Evolutionary conservation across 768 basidiomycete species (phyloP).

Genomic region (Daedaleopsis nitida): DNA sequence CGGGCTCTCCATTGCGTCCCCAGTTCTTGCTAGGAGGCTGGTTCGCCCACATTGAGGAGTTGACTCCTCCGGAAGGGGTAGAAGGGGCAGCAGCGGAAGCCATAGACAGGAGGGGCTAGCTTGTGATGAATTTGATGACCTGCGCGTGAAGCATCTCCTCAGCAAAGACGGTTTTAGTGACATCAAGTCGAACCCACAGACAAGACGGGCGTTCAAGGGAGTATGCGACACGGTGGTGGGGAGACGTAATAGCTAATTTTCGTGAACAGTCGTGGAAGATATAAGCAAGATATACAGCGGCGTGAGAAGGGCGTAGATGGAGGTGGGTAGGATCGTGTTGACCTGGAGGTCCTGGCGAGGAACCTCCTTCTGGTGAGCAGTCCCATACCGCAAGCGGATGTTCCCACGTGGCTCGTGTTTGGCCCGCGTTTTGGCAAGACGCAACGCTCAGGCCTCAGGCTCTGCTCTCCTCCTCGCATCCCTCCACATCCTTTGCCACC

Average conservation of each 20-base stretch:
- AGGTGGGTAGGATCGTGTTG: slow-evolving; percentile 6
- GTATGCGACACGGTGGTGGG: neutral
- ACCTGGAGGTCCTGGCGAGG: slow-evolving; percentile 10
- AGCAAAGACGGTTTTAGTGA: slow-evolving; percentile 1
- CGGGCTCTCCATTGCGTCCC: slow-evolving; percentile 27
- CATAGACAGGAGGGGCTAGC: slow-evolving; percentile 14
- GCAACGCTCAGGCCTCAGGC: neutral
- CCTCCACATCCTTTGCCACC: slow-evolving; percentile 6
- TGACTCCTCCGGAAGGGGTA: slow-evolving; percentile 20
- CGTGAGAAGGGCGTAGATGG: slow-evolving; percentile 10
- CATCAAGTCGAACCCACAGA: slow-evolving; percentile 11
- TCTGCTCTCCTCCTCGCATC: neutral
- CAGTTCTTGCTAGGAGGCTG: slow-evolving; percentile 22
- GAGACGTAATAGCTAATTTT: neutral
- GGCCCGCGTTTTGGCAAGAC: slow-evolving; percentile 6
- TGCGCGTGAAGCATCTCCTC: slow-evolving; percentile 6
- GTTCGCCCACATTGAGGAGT: slow-evolving; percentile 25
- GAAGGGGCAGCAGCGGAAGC: slow-evolving; percentile 26
- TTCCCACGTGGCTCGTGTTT: slow-evolving; percentile 16
- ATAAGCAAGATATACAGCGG: slow-evolving; percentile 7
- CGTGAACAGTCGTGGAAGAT: slow-evolving; percentile 4
- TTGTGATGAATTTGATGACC: neutral
- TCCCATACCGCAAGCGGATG: slow-evolving; percentile 10
- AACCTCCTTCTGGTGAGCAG: slow-evolving; percentile 12
- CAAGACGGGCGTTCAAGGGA: neutral